Conservation (phyloP, 176 grass and related monocot species). For the Olyra latifolia region DNA sequence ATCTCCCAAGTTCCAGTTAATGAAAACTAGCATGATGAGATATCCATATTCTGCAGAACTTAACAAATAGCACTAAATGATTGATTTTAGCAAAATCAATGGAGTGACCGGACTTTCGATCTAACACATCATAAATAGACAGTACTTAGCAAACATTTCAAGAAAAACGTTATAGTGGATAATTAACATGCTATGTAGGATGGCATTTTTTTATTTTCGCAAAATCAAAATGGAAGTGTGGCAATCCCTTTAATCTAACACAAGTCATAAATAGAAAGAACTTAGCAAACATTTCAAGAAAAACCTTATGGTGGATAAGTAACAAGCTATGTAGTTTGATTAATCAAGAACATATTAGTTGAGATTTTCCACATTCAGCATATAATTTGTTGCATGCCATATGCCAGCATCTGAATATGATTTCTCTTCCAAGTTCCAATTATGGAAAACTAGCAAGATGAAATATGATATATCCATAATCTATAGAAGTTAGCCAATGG, state of each 20-base stretch:
- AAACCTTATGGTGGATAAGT: slow-evolving; percentile 4
- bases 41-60: not conserved
- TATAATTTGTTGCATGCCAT: slow-evolving; percentile 4
- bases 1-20: too few relatives aligned
- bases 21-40: too few relatives aligned
- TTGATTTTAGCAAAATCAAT: too few relatives aligned
- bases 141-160: too few relatives aligned
- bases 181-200: too few relatives aligned
- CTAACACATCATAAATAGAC: too few relatives aligned
- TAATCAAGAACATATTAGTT: not conserved
- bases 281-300: not conserved
- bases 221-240: too few relatives aligned
- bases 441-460: slow-evolving; percentile 1
- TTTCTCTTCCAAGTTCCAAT: not conserved
- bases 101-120: too few relatives aligned
- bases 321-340: slow-evolving; percentile 13
- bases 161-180: too few relatives aligned
- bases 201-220: too few relatives aligned
- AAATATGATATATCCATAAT: not conserved
- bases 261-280: not conserved
- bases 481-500: not conserved
- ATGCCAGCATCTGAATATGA: not conserved
- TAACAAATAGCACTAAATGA: too few relatives aligned
- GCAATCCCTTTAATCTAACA: too few relatives aligned
- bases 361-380: not conserved